Conservation (phyloP, 2,329 filamentous ascomycete species). For the Colletotrichum coccodes region DNA sequence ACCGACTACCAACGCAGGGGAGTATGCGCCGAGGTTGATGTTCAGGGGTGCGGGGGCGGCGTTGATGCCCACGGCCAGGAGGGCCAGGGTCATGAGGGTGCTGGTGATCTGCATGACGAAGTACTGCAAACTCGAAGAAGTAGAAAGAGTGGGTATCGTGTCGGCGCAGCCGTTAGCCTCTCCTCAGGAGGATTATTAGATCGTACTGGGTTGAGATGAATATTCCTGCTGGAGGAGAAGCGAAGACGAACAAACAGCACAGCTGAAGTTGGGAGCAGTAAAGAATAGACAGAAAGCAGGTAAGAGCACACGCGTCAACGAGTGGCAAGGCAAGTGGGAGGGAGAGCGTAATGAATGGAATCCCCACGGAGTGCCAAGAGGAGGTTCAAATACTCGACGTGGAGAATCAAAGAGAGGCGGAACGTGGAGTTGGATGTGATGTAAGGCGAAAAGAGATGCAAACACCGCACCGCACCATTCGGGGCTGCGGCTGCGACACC, state of each 20-base stretch:
- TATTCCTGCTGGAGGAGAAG: conserved; percentile 9
- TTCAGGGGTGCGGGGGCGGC: conserved; percentile 44
- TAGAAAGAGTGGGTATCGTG: neutral
- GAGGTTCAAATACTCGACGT: conserved; percentile 14
- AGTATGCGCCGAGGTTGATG: conserved; percentile 48
- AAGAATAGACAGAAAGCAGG: neutral
- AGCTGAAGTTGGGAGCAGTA: conserved; percentile 22
- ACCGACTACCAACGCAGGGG: conserved; percentile 45
- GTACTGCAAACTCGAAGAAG: neutral
- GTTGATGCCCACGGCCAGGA: conserved; percentile 39
- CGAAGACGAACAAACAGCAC: conserved; percentile 18
- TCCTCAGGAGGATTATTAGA: conserved; percentile 19
- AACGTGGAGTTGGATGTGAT: conserved; percentile 2
- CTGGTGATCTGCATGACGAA: conserved; percentile 27
- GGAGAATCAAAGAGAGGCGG: neutral
- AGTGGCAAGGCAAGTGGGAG: conserved; percentile 20
- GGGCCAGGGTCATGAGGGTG: conserved; percentile 36
- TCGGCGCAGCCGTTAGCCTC: conserved; percentile 29
- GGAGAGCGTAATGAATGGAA: conserved; percentile 25
- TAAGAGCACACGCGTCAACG: conserved; percentile 22
- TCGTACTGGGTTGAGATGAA: neutral
- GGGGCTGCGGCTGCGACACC: conserved; percentile 17
- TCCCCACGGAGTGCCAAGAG: conserved; percentile 14
- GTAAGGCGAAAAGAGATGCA: neutral
- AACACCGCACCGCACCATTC: neutral